Percentiles rank a stretch among this genome's conserved stretches.
phyloP scores from a whole-genome alignment of 768 basidiomycete species.

The Tricholoma matsutake region DNA sequence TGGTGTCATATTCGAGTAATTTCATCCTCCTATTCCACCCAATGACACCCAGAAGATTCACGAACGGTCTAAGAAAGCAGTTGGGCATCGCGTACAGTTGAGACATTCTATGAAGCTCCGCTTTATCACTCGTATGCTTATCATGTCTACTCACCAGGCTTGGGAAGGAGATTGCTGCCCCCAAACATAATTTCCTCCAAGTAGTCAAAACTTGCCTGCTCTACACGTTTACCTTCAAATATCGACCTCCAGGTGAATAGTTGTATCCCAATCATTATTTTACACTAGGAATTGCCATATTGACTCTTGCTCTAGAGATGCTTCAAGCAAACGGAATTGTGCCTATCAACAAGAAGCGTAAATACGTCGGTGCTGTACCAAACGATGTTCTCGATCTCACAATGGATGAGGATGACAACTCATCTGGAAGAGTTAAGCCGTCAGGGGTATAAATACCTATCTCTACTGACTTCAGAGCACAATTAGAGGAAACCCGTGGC shows the following conservation, averaged over 20 bases:
- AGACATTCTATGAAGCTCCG: background rate
- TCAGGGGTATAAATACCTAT: background rate
- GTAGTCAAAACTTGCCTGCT: background rate
- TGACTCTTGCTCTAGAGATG: background rate
- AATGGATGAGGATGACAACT: background rate
- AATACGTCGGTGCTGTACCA: background rate
- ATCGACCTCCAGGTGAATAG: background rate
- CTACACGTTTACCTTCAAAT: conserved; percentile 1
- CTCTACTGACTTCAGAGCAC: background rate
- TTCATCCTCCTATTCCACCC: background rate
- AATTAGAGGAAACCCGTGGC: no score
- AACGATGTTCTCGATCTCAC: background rate
- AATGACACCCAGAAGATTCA: background rate
- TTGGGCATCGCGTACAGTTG: background rate
- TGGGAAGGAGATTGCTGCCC: background rate
- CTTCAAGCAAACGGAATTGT: conserved; percentile 2
- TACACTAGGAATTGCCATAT: no score
- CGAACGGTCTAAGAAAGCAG: conserved; percentile 3
- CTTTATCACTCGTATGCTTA: no score
- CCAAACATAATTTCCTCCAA: background rate
- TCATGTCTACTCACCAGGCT: background rate
- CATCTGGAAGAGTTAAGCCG: background rate
- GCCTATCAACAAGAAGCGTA: background rate
- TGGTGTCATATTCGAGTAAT: no score
- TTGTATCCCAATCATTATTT: no score